Evolutionary conservation across 495 filamentous ascomycete species (phyloP), one percentile per base, ranked within the genome.

Genomic region (Tuber calosporum): DNA sequence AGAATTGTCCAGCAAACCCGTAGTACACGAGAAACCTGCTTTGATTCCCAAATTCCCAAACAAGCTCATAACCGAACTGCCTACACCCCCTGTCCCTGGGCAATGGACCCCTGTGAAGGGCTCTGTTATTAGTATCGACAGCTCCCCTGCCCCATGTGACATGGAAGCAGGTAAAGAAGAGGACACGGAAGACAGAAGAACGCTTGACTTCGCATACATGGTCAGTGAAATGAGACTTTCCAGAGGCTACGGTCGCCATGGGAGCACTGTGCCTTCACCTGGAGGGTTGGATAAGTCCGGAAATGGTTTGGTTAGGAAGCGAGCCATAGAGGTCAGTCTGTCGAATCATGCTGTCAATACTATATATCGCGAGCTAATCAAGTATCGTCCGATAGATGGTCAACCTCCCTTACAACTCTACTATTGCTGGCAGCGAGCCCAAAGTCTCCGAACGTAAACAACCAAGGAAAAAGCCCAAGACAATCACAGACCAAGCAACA

Each of bases 401-500:
- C 15, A 48, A 69, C 22, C 42, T 77, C 36, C 70, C 70, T 37
- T 74, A n/a, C 30, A 37, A 30, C 38, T 30, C 45, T 62, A 30
- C 45, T 13, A 0, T 36, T 5, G 19, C 53, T 8, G 58, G 68
- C 38, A 34, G 67, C 30, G 66, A 74, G 22, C 71, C 39, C n/a
- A 71, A 66, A n/a, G 36, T 53, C 34, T n/a, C 74, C 82, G 90
- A 85, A 74, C 77, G 78, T 83, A 90, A 86, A 76, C 83, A 84
- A 26, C 86, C 86, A 40, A 88, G 87, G 75, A 96, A 91, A 83
- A 94, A 92, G 80, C 83, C 90, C 0, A 90, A 88, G 53, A 98
- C 94, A 9, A 89, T 98, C 70, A 98, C 94, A 2, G 93, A 90
- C 70, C 84, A 90, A 66, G 93, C 93, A 37, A 97, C 90, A 5